These are phyloP conservation scores for Aeschynomene evenia DNA, from an alignment of 306 rosid genomes.

Conservation along the genomic window DNA sequence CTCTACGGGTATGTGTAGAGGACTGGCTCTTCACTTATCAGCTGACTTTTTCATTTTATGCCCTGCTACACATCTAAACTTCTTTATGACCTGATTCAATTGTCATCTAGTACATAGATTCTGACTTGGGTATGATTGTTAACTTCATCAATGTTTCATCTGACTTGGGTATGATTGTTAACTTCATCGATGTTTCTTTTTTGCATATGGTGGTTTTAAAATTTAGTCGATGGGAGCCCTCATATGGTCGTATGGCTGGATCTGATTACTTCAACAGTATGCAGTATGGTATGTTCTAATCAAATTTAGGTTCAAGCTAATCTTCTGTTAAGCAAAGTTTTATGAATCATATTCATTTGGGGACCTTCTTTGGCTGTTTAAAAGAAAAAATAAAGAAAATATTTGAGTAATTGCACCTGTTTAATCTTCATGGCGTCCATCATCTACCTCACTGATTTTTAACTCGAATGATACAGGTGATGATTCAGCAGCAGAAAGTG, in stretches of 20 bases:
- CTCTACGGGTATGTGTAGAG: not conserved
- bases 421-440: conserved; percentile 10
- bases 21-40: conserved; percentile 12
- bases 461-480: conserved; percentile 56
- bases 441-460: conserved; percentile 25
- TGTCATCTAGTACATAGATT: conserved; percentile 20
- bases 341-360: not conserved
- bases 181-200: conserved; percentile 28
- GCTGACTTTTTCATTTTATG: conserved; percentile 1
- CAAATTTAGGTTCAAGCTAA: conserved; percentile 21
- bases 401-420: conserved; percentile 2
- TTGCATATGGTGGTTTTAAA: conserved; percentile 38
- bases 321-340: conserved; percentile 20
- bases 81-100: conserved; percentile 20
- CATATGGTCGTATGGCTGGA: conserved; percentile 81
- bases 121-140: conserved; percentile 26
- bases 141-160: too few relatives aligned
- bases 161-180: conserved; percentile 28
- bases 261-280: conserved; percentile 74
- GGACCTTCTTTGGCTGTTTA: not conserved
- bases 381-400: not conserved
- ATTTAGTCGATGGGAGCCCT: conserved; percentile 84
- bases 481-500: conserved; percentile 78
- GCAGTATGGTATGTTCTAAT: conserved; percentile 66
- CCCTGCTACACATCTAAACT: conserved; percentile 4